Percentiles rank a stretch among this genome's conserved stretches.
Conservation (phyloP, 495 filamentous ascomycete genomes). For the Talaromyces borbonicus region DNA sequence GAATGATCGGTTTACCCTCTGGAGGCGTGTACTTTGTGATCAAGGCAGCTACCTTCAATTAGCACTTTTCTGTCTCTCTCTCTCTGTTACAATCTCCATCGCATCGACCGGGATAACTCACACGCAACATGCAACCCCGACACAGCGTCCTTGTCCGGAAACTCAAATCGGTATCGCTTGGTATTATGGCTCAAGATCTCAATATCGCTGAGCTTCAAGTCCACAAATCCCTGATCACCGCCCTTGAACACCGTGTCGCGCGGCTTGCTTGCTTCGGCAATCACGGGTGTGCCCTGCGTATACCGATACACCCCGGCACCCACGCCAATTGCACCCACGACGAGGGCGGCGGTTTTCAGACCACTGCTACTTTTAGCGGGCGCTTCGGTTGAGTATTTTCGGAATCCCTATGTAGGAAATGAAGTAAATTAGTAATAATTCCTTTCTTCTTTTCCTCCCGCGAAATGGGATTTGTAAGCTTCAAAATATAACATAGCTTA, state of each 20-base stretch:
- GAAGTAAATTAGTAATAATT: background rate
- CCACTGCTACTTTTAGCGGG: slow-evolving; percentile 33
- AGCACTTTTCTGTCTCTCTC: background rate
- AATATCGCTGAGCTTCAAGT: slow-evolving; percentile 67
- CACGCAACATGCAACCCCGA: slow-evolving; percentile 73
- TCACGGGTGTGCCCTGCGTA: slow-evolving; percentile 19
- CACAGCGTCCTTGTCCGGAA: slow-evolving; percentile 74
- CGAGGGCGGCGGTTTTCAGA: slow-evolving; percentile 27
- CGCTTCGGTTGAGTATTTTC: slow-evolving; percentile 42
- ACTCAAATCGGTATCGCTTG: slow-evolving; percentile 73
- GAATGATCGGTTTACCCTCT: slow-evolving; percentile 70
- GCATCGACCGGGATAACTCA: slow-evolving; percentile 27
- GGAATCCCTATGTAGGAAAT: slow-evolving; percentile 36
- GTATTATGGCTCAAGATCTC: slow-evolving; percentile 79
- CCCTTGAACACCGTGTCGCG: slow-evolving; percentile 58
- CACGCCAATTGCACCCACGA: slow-evolving; percentile 34
- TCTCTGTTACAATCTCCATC: background rate
- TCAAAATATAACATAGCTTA: slow-evolving; percentile 14
- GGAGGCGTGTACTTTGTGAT: slow-evolving; percentile 78
- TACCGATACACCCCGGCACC: slow-evolving; percentile 36
- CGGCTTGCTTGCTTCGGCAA: slow-evolving; percentile 26
- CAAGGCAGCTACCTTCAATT: slow-evolving; percentile 48
- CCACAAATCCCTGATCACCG: slow-evolving; percentile 77
- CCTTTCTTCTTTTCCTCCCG: background rate
- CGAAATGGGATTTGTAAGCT: background rate